These are phyloP conservation scores for Kluyveromyces marxianus DNA, from an alignment of 1,139 yeast genomes.

Conservation along the genomic window DNA sequence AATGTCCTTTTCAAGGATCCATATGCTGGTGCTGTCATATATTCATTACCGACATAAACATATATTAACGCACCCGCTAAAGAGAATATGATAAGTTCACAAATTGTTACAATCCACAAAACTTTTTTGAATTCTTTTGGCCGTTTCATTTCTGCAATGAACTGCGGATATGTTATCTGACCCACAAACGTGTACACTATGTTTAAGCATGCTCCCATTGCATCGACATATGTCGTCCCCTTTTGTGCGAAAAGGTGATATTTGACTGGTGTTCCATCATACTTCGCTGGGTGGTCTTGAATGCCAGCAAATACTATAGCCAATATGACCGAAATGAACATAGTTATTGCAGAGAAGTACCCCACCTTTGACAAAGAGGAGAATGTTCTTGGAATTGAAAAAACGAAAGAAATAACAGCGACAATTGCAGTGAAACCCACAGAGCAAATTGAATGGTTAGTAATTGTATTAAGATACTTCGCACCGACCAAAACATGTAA, in stretches of 20 bases:
- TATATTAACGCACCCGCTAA: constrained; percentile 51
- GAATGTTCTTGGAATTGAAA: constrained; percentile 52
- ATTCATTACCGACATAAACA: constrained; percentile 49
- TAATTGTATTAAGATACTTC: constrained; percentile 49
- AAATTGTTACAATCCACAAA: constrained; percentile 42
- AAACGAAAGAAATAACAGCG: constrained; percentile 40
- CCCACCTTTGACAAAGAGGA: constrained; percentile 45
- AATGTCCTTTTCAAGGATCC: constrained; percentile 42
- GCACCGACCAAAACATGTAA: constrained; percentile 54
- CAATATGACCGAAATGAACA: constrained; percentile 48
- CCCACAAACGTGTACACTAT: constrained; percentile 59
- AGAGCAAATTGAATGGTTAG: constrained; percentile 45
- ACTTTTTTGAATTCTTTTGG: constrained; percentile 55
- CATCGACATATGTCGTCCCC: constrained; percentile 48
- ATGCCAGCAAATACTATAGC: constrained; percentile 49
- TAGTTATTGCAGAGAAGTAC: constrained; percentile 46
- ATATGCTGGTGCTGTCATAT: constrained; percentile 53
- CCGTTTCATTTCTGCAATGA: constrained; percentile 51
- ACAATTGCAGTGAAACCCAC: constrained; percentile 44
- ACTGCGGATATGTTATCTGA: constrained; percentile 55
- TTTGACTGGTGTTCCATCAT: constrained; percentile 35
- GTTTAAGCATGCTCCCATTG: constrained; percentile 50
- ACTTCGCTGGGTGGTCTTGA: constrained; percentile 43
- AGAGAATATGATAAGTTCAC: constrained; percentile 43
- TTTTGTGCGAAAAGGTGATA: constrained; percentile 43